Evolutionary conservation across 2,329 filamentous ascomycete genomes (phyloP), one percentile per base, ranked within the genome.

Genomic region (Geosmithia putterillii): DNA sequence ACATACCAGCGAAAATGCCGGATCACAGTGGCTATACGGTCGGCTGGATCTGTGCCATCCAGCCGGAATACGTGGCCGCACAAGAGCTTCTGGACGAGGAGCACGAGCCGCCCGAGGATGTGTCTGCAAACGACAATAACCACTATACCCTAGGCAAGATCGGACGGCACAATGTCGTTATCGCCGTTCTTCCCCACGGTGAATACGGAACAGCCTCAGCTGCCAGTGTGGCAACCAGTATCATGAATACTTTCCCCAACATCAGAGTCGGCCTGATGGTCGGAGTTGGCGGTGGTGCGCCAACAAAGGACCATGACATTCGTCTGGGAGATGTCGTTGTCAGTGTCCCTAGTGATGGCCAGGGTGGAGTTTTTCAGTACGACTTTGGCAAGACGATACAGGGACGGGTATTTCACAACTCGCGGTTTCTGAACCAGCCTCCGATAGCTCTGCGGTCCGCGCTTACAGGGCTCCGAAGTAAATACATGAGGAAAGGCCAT

Each of bases 41-140:
- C 8, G 65, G 63, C 17, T 68, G 64, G 64, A 65, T 71, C 7
- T 68, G 61, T 44, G 64, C 65, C 12, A 45, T 66, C 3, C n/a
- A 7, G 1, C 53, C 48, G 0, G 66, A 69, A 42, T 56, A 52
- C 39, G 52, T 60, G 38, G 64, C 65, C 4, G 65, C 65, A 3
- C 48, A 51, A 23, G 51, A 42, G 0, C 59, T 67, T 22, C 59
- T 69, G 2, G 64, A 70, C 40, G 57, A 66, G 47, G 46, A 53
- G 37, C 58, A 67, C 42, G 32, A 44, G 4, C 2, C n/a, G 14
- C 22, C 19, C 2, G 22, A 25, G 10, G 7, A 25, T 19, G 3
- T 22, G n/a, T 4, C 39, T 17, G 7, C 14, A 12, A 9, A 25
- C 8, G 20, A 40, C 4, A 40, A 10, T 3, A 40, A 40, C 20